These are phyloP conservation scores for Rhodocollybia butyracea DNA, from an alignment of 768 basidiomycete genomes.

Conservation along the genomic window DNA sequence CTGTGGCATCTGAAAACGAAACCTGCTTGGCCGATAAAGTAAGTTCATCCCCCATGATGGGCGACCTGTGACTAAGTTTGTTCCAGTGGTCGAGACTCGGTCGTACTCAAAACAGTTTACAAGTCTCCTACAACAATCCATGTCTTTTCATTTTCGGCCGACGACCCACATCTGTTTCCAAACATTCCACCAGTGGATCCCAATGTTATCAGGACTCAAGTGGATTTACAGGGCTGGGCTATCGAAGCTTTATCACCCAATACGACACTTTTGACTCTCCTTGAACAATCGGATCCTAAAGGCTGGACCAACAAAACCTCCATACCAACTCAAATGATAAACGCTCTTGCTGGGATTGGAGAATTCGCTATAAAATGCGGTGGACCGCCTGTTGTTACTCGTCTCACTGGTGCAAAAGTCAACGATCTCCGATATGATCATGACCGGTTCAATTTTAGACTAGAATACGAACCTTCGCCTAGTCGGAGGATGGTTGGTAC, in stretches of 20 bases:
- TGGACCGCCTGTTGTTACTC: slow-evolving; percentile 88
- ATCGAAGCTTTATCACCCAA: slow-evolving; percentile 94
- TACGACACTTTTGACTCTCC: slow-evolving; percentile 87
- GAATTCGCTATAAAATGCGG: slow-evolving; percentile 96
- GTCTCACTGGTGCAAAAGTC: slow-evolving; percentile 74
- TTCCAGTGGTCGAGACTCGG: slow-evolving; percentile 82
- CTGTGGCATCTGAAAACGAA: slow-evolving; percentile 92
- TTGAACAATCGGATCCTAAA: slow-evolving; percentile 96
- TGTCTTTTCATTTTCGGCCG: slow-evolving; percentile 91
- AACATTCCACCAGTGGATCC: slow-evolving; percentile 64
- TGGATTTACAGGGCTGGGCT: slow-evolving; percentile 99
- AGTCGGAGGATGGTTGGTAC: slow-evolving; percentile 36
- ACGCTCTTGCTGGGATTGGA: slow-evolving; percentile 84
- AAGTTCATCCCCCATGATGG: slow-evolving; percentile 28
- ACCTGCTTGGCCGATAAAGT: slow-evolving; percentile 93
- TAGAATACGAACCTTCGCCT: slow-evolving; percentile 77
- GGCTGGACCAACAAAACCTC: slow-evolving; percentile 95
- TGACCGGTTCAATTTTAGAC: slow-evolving; percentile 73
- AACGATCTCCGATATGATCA: slow-evolving; percentile 82
- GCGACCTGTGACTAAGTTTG: not conserved
- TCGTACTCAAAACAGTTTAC: slow-evolving; percentile 93
- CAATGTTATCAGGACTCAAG: slow-evolving; percentile 85
- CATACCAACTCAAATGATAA: slow-evolving; percentile 93
- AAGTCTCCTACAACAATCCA: slow-evolving; percentile 95
- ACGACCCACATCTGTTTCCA: slow-evolving; percentile 85